Conservation (phyloP, 495 filamentous ascomycete genomes). For the Daldinia caldariorum region DNA sequence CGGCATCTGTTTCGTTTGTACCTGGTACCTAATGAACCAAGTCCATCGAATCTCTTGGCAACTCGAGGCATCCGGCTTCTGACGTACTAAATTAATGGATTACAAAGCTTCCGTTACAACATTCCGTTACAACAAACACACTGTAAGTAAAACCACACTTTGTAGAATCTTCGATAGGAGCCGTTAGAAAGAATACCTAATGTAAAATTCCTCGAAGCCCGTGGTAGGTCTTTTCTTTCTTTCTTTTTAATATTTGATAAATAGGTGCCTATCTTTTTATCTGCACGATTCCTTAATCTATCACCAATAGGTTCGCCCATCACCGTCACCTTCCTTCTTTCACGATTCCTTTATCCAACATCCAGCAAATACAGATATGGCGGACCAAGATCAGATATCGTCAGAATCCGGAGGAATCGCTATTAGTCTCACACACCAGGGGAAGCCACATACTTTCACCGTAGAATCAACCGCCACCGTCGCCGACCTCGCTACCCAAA, state of each 20-base stretch:
- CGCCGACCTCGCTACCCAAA: conserved; percentile 67
- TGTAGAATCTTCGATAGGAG: conserved; percentile 46
- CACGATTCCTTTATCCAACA: conserved; percentile 8
- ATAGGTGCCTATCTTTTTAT: conserved; percentile 1
- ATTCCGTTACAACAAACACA: background rate
- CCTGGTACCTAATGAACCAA: background rate
- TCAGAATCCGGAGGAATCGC: conserved; percentile 45
- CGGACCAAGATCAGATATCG: conserved; percentile 28
- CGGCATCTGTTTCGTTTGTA: conserved; percentile 5
- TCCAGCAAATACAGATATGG: conserved; percentile 28
- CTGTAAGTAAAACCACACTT: conserved; percentile 17
- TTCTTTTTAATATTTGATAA: background rate
- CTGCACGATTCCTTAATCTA: background rate
- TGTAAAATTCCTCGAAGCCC: background rate
- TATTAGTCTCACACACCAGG: conserved; percentile 68
- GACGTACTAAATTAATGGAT: conserved; percentile 30
- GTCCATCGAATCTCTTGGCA: conserved; percentile 31
- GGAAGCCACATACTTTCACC: conserved; percentile 55
- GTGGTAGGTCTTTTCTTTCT: conserved; percentile 26
- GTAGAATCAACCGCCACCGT: conserved; percentile 61
- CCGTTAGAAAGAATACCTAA: background rate
- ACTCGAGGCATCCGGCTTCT: conserved; percentile 35
- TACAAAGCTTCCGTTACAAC: conserved; percentile 10
- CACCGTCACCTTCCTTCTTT: background rate
- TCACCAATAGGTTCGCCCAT: conserved; percentile 5